phyloP scores from a whole-genome alignment of 495 filamentous ascomycete species.

The Xylaria cubensis region DNA sequence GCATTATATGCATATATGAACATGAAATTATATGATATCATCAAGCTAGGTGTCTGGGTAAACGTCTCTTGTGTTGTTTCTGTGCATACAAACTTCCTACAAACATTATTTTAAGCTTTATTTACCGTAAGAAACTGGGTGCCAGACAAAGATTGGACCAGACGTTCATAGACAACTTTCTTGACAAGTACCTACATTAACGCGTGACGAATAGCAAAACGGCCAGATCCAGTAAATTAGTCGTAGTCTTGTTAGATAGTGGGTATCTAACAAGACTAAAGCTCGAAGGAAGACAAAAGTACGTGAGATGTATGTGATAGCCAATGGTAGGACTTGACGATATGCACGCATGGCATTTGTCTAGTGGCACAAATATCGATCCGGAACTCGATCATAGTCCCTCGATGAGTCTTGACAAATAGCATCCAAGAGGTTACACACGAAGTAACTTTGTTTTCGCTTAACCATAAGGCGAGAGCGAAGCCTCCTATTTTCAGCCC shows the following conservation, averaged over 20 bases:
- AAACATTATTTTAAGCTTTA: background rate
- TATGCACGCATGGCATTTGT: constrained; percentile 8
- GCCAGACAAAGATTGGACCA: background rate
- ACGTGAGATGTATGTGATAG: background rate
- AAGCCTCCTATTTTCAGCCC: constrained; percentile 9
- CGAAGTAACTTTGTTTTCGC: background rate
- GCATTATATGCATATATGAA: background rate
- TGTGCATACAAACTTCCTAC: background rate
- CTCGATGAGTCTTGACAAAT: background rate
- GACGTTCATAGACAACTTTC: background rate
- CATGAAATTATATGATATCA: background rate
- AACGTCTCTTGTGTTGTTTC: background rate
- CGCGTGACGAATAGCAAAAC: background rate
- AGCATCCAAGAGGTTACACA: background rate
- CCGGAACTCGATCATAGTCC: background rate
- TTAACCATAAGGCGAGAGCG: background rate
- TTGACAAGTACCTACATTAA: background rate
- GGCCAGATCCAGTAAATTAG: background rate
- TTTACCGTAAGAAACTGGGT: background rate
- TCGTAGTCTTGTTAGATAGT: background rate
- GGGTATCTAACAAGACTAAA: background rate
- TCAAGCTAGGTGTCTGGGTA: background rate
- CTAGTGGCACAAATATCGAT: constrained; percentile 3
- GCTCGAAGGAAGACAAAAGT: background rate
- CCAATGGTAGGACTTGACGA: constrained; percentile 3